Evolutionary conservation across 768 basidiomycete species (phyloP).

Genomic region (Leccinum sublutescens): DNA sequence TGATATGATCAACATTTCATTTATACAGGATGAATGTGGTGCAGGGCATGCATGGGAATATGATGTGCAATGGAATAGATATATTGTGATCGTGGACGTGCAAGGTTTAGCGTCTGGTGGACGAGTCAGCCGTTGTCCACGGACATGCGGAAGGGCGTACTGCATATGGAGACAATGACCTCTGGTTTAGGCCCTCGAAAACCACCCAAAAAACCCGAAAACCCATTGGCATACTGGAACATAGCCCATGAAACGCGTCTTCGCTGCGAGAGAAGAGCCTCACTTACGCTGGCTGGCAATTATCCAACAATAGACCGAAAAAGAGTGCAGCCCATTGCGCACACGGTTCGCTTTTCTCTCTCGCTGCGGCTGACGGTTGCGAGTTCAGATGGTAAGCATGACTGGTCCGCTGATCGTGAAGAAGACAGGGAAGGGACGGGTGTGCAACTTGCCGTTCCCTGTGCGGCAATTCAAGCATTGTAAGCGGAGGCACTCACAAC

Average conservation of each 20-base stretch:
- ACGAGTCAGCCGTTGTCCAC: constrained; percentile 4
- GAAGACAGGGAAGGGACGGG: constrained; percentile 11
- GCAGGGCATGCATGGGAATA: constrained; percentile 23
- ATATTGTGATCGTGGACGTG: constrained; percentile 8
- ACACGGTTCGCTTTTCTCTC: constrained; percentile 5
- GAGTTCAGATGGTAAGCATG: constrained; percentile 24
- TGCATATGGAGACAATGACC: constrained; percentile 6
- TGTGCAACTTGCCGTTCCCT: constrained; percentile 11
- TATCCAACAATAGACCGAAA: constrained; percentile 21
- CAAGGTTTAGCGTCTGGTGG: constrained; percentile 4
- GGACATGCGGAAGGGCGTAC: constrained; percentile 6
- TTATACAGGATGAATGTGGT: constrained; percentile 18
- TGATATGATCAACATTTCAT: constrained; percentile 16
- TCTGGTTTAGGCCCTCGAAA: constrained; percentile 24
- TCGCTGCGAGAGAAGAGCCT: background rate
- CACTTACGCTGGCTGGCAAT: constrained; percentile 28
- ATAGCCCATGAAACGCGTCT: background rate
- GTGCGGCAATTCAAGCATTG: constrained; percentile 12
- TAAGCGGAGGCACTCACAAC: constrained; percentile 28
- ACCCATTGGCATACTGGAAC: constrained; percentile 25
- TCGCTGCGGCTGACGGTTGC: constrained; percentile 22
- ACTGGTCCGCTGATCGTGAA: constrained; percentile 8
- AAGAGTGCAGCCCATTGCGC: constrained; percentile 7
- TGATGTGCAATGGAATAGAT: constrained; percentile 21
- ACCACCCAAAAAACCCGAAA: constrained; percentile 23